Base-by-base conservation (phyloP, 805 yeast genomes). In the Yarrowia porcina region DNA sequence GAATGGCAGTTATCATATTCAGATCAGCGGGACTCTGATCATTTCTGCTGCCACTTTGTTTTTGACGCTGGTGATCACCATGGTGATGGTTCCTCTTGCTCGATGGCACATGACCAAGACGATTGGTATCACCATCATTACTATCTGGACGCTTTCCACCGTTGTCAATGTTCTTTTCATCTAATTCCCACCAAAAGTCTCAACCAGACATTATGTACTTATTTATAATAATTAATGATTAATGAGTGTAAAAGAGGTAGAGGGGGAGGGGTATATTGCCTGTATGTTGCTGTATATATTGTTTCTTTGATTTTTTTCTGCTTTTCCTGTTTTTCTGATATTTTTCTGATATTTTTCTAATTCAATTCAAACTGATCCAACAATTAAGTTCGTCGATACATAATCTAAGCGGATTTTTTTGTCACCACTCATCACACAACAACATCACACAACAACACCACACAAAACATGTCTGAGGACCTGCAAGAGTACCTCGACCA, bases 111-210 rank as follows among this genome's bases (percentile, higher is more conserved):
- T 81, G 68, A 75, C 76, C 17, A 66, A 76, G 33, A 32, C 65
- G 17, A 71, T 76, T 7, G 86, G 86, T 0, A 17, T 68, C 6
- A 61, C 71, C 10, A 74, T 78, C 69, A 73, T 82, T 15, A 50
- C 70, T 1, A 64, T 78, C 5, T 82, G 85, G 85, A 62, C 69
- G 8, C 23, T 73, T 7, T 79, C 80, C 5, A 78, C 82, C 0
- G 27, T 66, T 7, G 63, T 75, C 23, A 77, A 74, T 41, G 61
- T 69, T 21, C 41, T 63, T 17, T 50, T 69, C 38, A 41, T 56
- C n/a, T 56, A 25, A 41, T 20, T 36, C 25, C 52, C 50, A 45
- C 52, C 50, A 45, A 45, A 45, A 45, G 50, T 45, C 50, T 36
- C 17, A 30, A n/a, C n/a, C 36, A 28, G 52, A 45, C 52, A 45